These are phyloP conservation scores for Puccinia polysora DNA, from an alignment of 1,284 basidiomycete species.

Conservation along the genomic window DNA sequence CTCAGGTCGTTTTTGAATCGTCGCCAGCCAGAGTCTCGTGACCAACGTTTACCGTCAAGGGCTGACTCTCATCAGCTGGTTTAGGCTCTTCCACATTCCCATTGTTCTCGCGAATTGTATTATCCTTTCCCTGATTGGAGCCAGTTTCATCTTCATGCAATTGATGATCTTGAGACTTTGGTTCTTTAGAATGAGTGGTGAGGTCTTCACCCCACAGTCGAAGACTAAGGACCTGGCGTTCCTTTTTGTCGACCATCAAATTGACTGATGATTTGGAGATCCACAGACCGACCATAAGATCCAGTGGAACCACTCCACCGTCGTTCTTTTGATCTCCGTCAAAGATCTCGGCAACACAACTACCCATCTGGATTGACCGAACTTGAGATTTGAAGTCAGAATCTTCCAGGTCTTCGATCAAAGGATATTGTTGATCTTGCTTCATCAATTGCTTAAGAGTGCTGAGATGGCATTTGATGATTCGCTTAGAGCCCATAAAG, in stretches of 20 bases:
- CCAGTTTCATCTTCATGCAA: too few relatives aligned
- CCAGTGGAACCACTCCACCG: constrained; percentile 10
- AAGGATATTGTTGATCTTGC: constrained; percentile 70
- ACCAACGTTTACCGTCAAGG: too few relatives aligned
- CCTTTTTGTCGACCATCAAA: constrained; percentile 88
- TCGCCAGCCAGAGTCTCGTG: too few relatives aligned
- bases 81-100: too few relatives aligned
- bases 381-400: not conserved
- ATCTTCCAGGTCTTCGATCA: constrained; percentile 26
- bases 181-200: too few relatives aligned
- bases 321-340: not conserved
- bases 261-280: constrained; percentile 77
- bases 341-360: constrained; percentile 35
- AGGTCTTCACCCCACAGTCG: constrained; percentile 73
- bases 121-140: too few relatives aligned
- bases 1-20: too few relatives aligned
- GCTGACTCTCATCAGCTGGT: too few relatives aligned
- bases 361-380: constrained; percentile 16
- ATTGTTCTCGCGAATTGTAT: too few relatives aligned
- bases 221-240: constrained; percentile 79
- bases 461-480: constrained; percentile 63
- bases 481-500: constrained; percentile 64
- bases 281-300: constrained; percentile 77
- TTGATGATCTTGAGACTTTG: too few relatives aligned
- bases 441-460: constrained; percentile 62